phyloP scores from a whole-genome alignment of 371 early-diverging fungal genomes.

The Syncephalastrum sp. region DNA sequence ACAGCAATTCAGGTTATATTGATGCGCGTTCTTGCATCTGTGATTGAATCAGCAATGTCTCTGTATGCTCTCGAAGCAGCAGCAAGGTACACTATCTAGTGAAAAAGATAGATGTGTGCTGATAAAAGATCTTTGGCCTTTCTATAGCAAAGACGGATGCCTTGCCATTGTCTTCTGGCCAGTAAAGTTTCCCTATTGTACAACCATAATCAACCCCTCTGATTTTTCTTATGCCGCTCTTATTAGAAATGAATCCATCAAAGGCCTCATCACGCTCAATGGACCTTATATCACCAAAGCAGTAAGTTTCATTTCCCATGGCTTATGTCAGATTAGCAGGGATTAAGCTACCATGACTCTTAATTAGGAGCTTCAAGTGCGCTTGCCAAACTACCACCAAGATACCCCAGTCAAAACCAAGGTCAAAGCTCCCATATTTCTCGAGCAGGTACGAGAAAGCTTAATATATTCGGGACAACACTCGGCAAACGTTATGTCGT shows the following conservation, averaged over 20 bases:
- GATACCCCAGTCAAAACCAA: conserved; percentile 30
- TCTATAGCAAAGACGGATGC: conserved; percentile 32
- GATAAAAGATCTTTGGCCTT: neutral
- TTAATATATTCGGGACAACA: too few relatives aligned
- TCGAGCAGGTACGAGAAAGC: conserved; percentile 31
- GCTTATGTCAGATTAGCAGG: neutral
- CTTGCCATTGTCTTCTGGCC: conserved; percentile 30
- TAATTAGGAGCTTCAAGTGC: conserved; percentile 37
- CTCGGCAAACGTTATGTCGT: neutral
- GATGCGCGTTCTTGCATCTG: neutral
- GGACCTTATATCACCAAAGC: conserved; percentile 41
- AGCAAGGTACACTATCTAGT: conserved; percentile 1
- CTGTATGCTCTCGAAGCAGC: conserved; percentile 26
- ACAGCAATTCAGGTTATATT: neutral
- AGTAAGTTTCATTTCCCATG: conserved; percentile 16
- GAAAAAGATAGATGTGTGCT: neutral
- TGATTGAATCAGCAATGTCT: conserved; percentile 20
- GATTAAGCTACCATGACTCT: neutral
- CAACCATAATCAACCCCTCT: neutral
- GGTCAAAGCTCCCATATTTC: conserved; percentile 21
- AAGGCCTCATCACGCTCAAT: conserved; percentile 35
- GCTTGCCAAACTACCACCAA: conserved; percentile 30
- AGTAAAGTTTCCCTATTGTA: conserved; percentile 19
- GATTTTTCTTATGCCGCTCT: neutral
- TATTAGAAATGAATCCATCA: conserved; percentile 39